Base-by-base conservation (phyloP, 305 asterid species). In the Petunia hybrid region DNA sequence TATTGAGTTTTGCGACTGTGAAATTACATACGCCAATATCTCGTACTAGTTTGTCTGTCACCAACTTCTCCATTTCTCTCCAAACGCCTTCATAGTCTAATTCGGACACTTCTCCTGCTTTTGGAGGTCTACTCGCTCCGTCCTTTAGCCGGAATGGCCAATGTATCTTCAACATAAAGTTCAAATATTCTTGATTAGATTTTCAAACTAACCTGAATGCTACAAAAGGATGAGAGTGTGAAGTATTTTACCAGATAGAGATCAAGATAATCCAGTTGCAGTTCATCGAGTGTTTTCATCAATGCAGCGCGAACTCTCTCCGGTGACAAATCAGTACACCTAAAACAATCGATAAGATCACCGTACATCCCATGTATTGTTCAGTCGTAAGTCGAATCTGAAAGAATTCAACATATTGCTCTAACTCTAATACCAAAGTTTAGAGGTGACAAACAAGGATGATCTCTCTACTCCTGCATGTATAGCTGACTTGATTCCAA, bases 21-120 rank as follows among this genome's bases (percentile, higher is more conserved):
- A 91, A 89, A 80, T 93, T 93, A 5, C 92, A 88, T 7, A 93
- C 53, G 7, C 98, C 95, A 35, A 93, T 93, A 62, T 89, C 92
- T 67, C 90, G 83, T 3, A 91, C 97, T 6, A 89, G 92, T 9
- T 83, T 85, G 45, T 91, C 90, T 3, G 48, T 46, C 14, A 90
- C 94, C 1, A 93, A 92, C 61, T 83, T 91, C 89, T 93, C 98
- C 98, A 91, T 93, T 78, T 93, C 97, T 80, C 82, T 86, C 97
- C 97, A 91, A 46, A 93, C 93, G 6, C 92, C 94, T 89, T 92
- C 90, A 91, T 87, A 89, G 86, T 91, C 92, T 12, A 92, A 91
- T 2, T 91, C 92, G 59, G 88, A 9, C 3, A 92, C 87, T 10
- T 91, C 97, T 71, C 93, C 90, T 2, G 83, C 63, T 59, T 83